Base-by-base conservation (phyloP, 306 rosid species). In the Alnus glutinosa region DNA sequence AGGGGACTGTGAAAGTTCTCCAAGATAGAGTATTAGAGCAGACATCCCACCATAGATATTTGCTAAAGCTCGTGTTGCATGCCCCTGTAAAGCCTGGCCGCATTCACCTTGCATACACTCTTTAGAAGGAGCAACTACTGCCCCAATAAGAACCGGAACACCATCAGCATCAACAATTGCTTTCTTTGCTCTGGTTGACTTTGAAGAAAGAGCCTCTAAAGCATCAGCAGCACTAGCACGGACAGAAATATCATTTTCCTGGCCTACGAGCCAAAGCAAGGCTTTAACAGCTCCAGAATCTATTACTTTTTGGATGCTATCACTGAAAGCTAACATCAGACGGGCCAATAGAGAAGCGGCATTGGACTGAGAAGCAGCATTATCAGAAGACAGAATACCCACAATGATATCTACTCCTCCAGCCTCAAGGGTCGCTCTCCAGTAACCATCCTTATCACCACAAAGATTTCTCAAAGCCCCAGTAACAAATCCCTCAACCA, bases 191-290 rank as follows among this genome's bases (percentile, higher is more conserved):
- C 52, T 42, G 59, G 93, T 79, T 81, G 97, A 92, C 85, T 87
- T 89, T 55, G 94, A 91, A 79, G 98, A 91, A 66, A 95, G 97
- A 51, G 88, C 98, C 90, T 95, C 98, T 64, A 95, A 81, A 80
- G 98, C 98, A 84, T 95, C 96, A 47, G 98, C 98, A 80, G 98
- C 98, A 90, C 98, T 91, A 66, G 98, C 97, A 68, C 97, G 90
- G 7, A 95, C 98, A 85, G 98, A 89, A 88, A 89, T 83, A 77
- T 92, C 86, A 85, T 95, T 92, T 84, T 95, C 83, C 81, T 62
- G 88, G 79, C 94, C 90, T 71, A 95, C 83, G 62, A 95, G 98
- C 85, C 16, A 77, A 77, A 95, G 97, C 85, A 95, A 87, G 69
- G 92, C 98, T 84, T 84, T 84, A 80, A 95, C 92, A 32, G 98